phyloP scores from a whole-genome alignment of 305 asterid genomes.

The Fraxinus latifolia region DNA sequence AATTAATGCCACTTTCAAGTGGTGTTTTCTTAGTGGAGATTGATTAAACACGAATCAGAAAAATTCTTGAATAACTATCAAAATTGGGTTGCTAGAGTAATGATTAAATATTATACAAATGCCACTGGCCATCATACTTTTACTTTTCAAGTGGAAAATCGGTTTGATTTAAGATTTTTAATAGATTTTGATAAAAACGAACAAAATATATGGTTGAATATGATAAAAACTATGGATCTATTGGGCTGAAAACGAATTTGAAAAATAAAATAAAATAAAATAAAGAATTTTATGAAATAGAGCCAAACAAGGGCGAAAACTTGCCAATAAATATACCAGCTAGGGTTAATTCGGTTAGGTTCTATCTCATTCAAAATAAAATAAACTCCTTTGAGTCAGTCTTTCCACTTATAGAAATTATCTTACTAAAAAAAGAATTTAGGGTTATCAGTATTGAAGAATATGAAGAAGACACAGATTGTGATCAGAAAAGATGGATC shows the following conservation, averaged over 20 bases:
- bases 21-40: constrained; percentile 31
- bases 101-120: constrained; percentile 9
- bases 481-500: constrained; percentile 51
- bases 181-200: no score
- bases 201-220: no score
- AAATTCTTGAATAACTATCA: constrained; percentile 9
- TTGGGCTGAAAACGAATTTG: neutral
- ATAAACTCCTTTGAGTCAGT: neutral
- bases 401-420: neutral
- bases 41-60: neutral
- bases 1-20: constrained; percentile 30
- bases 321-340: constrained; percentile 31
- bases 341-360: constrained; percentile 49
- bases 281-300: neutral
- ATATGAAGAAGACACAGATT: constrained; percentile 61
- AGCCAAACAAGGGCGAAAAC: constrained; percentile 4
- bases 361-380: constrained; percentile 5
- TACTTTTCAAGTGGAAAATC: constrained; percentile 40
- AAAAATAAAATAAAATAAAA: no score
- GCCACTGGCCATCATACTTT: constrained; percentile 21
- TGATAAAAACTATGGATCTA: neutral
- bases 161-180: neutral
- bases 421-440: neutral
- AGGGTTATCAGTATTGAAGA: neutral
- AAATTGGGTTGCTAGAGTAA: constrained; percentile 1